Evolutionary conservation across 2,329 filamentous ascomycete species (phyloP).

Genomic region (Phialocephala subalpina): DNA sequence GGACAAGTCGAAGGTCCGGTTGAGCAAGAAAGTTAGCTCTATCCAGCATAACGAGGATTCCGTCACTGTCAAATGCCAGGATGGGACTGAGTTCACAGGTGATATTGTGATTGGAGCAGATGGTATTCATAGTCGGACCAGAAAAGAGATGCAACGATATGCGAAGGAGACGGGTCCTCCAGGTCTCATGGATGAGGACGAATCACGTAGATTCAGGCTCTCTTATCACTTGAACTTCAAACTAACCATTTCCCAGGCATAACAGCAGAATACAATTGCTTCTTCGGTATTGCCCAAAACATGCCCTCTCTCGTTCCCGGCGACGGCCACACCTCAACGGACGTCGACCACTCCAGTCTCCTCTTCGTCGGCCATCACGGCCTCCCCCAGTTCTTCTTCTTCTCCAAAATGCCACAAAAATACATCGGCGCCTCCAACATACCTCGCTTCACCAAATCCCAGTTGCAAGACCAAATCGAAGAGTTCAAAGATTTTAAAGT

Average conservation of each 20-base stretch:
- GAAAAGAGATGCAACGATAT: conserved; percentile 44
- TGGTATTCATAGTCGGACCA: conserved; percentile 36
- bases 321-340: conserved; percentile 21
- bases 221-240: neutral
- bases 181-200: conserved; percentile 29
- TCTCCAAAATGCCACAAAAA: conserved; percentile 30
- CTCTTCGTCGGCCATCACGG: conserved; percentile 28
- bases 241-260: conserved; percentile 30
- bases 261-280: conserved; percentile 37
- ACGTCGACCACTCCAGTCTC: conserved; percentile 31
- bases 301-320: conserved; percentile 26
- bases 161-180: conserved; percentile 34
- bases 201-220: conserved; percentile 24
- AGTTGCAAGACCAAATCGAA: conserved; percentile 25
- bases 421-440: conserved; percentile 25
- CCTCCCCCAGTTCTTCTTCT: conserved; percentile 36
- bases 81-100: conserved; percentile 33
- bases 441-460: conserved; percentile 29
- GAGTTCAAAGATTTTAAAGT: conserved; percentile 27
- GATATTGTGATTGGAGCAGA: conserved; percentile 40
- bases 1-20: conserved; percentile 31
- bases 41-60: conserved; percentile 24
- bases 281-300: conserved; percentile 35
- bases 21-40: conserved; percentile 31
- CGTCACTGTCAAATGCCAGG: conserved; percentile 32